These are phyloP conservation scores for Botrytis hyacinthi DNA, from an alignment of 2,329 filamentous ascomycete species.

Conservation along the genomic window DNA sequence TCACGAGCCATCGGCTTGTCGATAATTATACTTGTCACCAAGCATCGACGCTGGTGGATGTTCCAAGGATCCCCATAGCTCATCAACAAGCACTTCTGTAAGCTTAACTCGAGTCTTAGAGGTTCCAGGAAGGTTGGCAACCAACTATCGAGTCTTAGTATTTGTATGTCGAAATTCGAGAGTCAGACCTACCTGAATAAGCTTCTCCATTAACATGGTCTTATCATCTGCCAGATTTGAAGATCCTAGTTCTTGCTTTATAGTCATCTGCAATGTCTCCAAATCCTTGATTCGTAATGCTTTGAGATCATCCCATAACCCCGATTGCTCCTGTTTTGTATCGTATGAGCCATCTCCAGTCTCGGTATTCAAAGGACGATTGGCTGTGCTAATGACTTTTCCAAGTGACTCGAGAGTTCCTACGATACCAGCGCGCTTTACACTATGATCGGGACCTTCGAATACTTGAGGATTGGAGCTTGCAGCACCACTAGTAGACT, in stretches of 20 bases:
- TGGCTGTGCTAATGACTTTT: constrained; percentile 49
- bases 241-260: constrained; percentile 61
- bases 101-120: constrained; percentile 54
- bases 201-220: constrained; percentile 72
- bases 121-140: constrained; percentile 60
- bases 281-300: constrained; percentile 53
- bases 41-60: constrained; percentile 68
- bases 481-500: constrained; percentile 7
- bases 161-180: not conserved
- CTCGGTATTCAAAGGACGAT: constrained; percentile 61
- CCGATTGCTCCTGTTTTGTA: constrained; percentile 47
- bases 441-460: constrained; percentile 25
- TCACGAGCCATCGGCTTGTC: constrained; percentile 62
- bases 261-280: constrained; percentile 58
- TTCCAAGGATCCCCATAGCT: constrained; percentile 68
- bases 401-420: constrained; percentile 23
- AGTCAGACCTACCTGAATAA: constrained; percentile 52
- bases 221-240: constrained; percentile 66
- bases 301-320: constrained; percentile 56
- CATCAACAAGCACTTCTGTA: constrained; percentile 64
- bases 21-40: constrained; percentile 61
- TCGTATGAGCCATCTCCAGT: constrained; percentile 62
- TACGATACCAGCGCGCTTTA: constrained; percentile 23
- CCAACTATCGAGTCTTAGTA: constrained; percentile 47
- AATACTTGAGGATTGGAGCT: constrained; percentile 17